Evolutionary conservation across 768 basidiomycete genomes (phyloP).

Genomic region (Amanita molliuscula): DNA sequence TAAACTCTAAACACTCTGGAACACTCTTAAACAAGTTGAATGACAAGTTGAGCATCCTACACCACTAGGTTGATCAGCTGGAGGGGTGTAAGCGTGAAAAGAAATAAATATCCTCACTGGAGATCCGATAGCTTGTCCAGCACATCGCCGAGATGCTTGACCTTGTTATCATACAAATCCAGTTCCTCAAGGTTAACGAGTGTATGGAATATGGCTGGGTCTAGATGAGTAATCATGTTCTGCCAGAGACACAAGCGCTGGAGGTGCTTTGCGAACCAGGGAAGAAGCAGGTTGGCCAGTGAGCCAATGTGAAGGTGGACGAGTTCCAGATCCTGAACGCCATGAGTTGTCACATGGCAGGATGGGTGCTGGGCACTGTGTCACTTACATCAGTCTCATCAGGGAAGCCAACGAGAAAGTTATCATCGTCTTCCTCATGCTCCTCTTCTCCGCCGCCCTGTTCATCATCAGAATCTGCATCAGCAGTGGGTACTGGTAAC

Average conservation of each 20-base stretch:
- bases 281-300: conserved; percentile 54
- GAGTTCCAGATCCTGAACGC: conserved; percentile 74
- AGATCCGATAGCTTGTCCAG: conserved; percentile 47
- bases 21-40: conserved; percentile 82
- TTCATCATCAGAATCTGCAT: conserved; percentile 30
- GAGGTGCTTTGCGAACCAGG: conserved; percentile 60
- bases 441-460: conserved; percentile 39
- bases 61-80: not conserved
- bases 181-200: conserved; percentile 74
- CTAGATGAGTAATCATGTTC: conserved; percentile 66
- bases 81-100: not conserved
- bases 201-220: conserved; percentile 59
- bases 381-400: conserved; percentile 70
- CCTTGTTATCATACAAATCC: conserved; percentile 93
- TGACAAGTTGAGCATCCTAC: conserved; percentile 80
- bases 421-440: conserved; percentile 40
- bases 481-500: conserved; percentile 19
- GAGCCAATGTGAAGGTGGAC: conserved; percentile 70
- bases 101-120: conserved; percentile 31
- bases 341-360: too few relatives aligned
- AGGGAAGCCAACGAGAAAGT: conserved; percentile 70
- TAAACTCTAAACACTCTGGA: conserved; percentile 47
- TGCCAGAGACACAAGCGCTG: conserved; percentile 78
- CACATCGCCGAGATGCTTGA: conserved; percentile 64
- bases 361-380: not conserved